Evolutionary conservation across 2,329 filamentous ascomycete species (phyloP).

Genomic region (Paecilomyces niveus): DNA sequence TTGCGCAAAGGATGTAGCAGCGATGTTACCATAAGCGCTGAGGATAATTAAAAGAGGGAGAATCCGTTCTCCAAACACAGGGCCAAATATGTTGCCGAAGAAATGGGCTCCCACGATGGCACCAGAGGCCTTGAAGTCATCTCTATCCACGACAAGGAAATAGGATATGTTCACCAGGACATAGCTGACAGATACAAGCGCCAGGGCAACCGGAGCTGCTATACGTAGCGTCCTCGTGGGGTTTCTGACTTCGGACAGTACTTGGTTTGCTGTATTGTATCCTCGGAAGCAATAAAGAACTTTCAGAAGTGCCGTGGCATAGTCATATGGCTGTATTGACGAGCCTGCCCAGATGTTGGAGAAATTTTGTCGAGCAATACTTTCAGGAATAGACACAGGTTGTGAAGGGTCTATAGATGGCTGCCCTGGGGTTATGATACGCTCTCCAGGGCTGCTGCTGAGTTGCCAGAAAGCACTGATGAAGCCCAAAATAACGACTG

Average conservation of each 20-base stretch:
- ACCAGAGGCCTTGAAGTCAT: slow-evolving; percentile 44
- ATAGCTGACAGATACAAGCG: slow-evolving; percentile 43
- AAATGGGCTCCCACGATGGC: slow-evolving; percentile 47
- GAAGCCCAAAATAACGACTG: slow-evolving; percentile 20
- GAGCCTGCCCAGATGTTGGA: slow-evolving; percentile 7
- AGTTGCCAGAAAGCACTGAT: slow-evolving; percentile 5
- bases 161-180: slow-evolving; percentile 51
- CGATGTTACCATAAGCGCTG: slow-evolving; percentile 8
- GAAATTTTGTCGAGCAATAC: slow-evolving; percentile 7
- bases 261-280: slow-evolving; percentile 48
- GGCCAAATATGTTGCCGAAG: slow-evolving; percentile 36
- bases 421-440: not conserved
- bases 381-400: not conserved
- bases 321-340: slow-evolving; percentile 32
- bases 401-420: not conserved
- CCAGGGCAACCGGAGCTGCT: slow-evolving; percentile 46
- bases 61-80: slow-evolving; percentile 45
- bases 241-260: slow-evolving; percentile 47
- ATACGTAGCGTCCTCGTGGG: slow-evolving; percentile 49
- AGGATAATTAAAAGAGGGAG: slow-evolving; percentile 15
- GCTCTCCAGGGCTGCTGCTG: not conserved
- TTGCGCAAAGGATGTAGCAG: slow-evolving; percentile 10
- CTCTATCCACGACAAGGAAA: slow-evolving; percentile 47
- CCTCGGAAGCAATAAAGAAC: slow-evolving; percentile 52
- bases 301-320: slow-evolving; percentile 48